Base-by-base conservation (phyloP, 73 alveolate genomes). In the Diophrys appendiculata region DNA sequence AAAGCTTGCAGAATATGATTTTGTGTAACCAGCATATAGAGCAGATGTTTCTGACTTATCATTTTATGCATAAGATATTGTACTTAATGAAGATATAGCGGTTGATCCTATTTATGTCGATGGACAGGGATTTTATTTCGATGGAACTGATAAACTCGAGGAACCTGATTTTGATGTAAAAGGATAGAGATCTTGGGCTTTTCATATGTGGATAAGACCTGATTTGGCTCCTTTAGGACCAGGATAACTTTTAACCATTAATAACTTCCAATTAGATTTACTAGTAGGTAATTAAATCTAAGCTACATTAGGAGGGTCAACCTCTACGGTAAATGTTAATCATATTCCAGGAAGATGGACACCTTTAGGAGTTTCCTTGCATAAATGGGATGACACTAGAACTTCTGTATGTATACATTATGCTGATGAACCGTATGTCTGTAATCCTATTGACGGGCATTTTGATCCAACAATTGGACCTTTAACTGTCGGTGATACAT, bases 91-190 rank as follows among this genome's bases (percentile, higher is more conserved):
- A 23, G 69, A 72, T 27, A 35, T 30, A 33, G 35, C 81, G 1
- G 25, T 25, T 43, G 81, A 72, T 52, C 81, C 81, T n/a, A 43
- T 72, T 52, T 72, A 34, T 43, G 81, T 72, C 18, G 54, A 72
- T 43, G 52, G 52, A 23, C 71, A 72, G 52, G 81, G 81, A 0
- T 29, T 72, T 0, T 34, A 72, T 27, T 72, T 72, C 29, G 33
- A 52, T 72, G 67, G 71, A n/a, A 52, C 67, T 11, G 60, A 43
- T 43, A 43, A 5, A 43, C 60, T 43, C 60, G 60, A 5, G 5
- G 60, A 5, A 11, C 60, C 60, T 43, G 60, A 5, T 11, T 43
- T 43, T 43, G 60, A 43, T 18, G 5, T 43, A 11, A 43, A 5
- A 43, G 18, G 5, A 18, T 11, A 43, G 60, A 43, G 18, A 5